Evolutionary conservation across 257 asterid genomes (phyloP), one percentile per base, ranked within the genome.

Genomic region (Asclepias syriaca): DNA sequence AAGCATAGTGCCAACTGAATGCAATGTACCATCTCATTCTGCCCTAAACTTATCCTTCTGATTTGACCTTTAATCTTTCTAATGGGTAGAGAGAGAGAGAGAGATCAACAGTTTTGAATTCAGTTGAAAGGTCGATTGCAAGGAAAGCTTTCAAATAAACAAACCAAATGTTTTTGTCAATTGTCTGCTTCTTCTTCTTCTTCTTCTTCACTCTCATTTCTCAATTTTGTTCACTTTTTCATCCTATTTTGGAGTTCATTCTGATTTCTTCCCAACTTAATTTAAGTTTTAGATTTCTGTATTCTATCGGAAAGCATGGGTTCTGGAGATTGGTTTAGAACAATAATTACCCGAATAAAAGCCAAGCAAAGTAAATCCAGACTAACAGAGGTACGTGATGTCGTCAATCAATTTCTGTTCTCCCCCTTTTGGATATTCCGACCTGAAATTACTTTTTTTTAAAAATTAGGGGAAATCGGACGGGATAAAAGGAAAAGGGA

Each of bases 311-410:
- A 43, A 34, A 27, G 29, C 2, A 86, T 86, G 96, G 92, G 85
- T 61, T 79, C 85, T 45, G 84, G 87, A 32, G 65, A 69, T 74
- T 85, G 97, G 82, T 82, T 90, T 77, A 88, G 83, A 74, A 68
- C 74, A 45, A 70, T 79, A 22, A 78, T 82, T 56, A 45, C 81
- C 69, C 82, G 81, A 49, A 86, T 68, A 81, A 79, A 77, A 71
- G 66, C 74, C 21, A 90, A 86, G 84, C 53, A 59, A 63, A 65
- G 69, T 11, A 79, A 67, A 68, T 72, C 74, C 0, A 85, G 75
- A 70, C 78, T 83, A 24, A 8, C 53, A 76, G 75, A 83, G 83
- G 87, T 75, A 74, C 64, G 14, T 45, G 11, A 43, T 0, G 2
- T 34, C 34, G 34, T 9, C 48, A 43, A 43, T 43, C 11, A 6